Conservation (phyloP, 2,329 filamentous ascomycete species). For the Hypomyces rosellus region DNA sequence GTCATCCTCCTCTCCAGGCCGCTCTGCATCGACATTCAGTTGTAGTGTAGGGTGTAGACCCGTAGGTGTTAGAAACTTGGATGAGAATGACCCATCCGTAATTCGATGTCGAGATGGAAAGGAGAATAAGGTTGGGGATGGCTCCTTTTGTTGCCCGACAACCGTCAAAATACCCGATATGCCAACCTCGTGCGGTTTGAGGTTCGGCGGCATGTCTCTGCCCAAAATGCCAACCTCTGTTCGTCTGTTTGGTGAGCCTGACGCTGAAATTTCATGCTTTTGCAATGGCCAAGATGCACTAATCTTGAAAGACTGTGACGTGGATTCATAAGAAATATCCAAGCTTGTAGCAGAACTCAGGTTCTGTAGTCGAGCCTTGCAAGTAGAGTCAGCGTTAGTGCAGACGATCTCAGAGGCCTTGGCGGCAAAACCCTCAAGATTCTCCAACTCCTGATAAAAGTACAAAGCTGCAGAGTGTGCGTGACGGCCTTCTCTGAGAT, state of each 20-base stretch:
- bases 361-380: constrained; percentile 39
- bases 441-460: constrained; percentile 61
- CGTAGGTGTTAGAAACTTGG: constrained; percentile 61
- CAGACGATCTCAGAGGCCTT: constrained; percentile 52
- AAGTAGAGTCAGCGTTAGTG: constrained; percentile 36
- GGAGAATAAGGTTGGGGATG: constrained; percentile 73
- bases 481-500: constrained; percentile 27
- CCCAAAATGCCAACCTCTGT: constrained; percentile 78
- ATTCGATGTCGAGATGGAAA: constrained; percentile 74
- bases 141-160: constrained; percentile 64
- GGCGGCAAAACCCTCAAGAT: constrained; percentile 46
- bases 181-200: constrained; percentile 67
- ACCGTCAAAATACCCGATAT: constrained; percentile 74
- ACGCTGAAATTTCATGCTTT: constrained; percentile 34
- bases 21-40: constrained; percentile 52
- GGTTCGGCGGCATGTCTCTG: constrained; percentile 50
- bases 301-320: constrained; percentile 58
- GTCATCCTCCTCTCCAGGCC: constrained; percentile 45
- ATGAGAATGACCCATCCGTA: constrained; percentile 50
- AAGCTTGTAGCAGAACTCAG: constrained; percentile 53
- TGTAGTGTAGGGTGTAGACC: constrained; percentile 80
- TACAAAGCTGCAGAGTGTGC: constrained; percentile 54
- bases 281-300: constrained; percentile 57
- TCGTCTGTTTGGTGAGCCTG: constrained; percentile 41
- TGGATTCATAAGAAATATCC: constrained; percentile 71